Base-by-base conservation (phyloP, 495 filamentous ascomycete genomes). In the Penicillium ucsense region DNA sequence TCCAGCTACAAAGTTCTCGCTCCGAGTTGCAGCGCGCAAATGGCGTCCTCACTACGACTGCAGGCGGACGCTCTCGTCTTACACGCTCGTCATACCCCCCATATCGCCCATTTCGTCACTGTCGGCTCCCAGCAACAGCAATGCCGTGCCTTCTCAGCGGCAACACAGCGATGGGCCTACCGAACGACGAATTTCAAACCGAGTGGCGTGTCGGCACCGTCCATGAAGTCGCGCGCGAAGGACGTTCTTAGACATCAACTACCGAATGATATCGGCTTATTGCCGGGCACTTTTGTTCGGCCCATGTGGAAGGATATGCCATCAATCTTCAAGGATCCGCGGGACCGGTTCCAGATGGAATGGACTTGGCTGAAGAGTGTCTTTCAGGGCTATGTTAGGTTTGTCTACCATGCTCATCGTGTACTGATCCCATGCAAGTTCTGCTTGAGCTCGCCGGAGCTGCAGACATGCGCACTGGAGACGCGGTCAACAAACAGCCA, bases 221-320 rank as follows among this genome's bases (percentile, higher is more conserved):
- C 72, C 54, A 53, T 74, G 55, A 67, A 56, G 43, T 56, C 70
- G 4, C 48, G 59, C 35, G 43, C 54, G 8, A 65, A 57, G 34
- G 56, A 63, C 9, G 42, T 64, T 20, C 37, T 50, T 8, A 47
- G 47, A 6, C 28, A 50, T 2, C 55, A 67, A 8, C 31, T 75
- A 28, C 70, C 68, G 4, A 66, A 72, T 47, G 79, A 83, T 60
- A 56, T 81, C 33, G 79, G 79, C 11, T 36, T 81, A 11, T 59
- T 82, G 40, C 61, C 62, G 33, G 73, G 77, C 54, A 84, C 81
- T 4, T 82, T 81, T 51, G 66, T 85, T 20, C 71, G 69, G 62
- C 81, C 79, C n/a, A 63, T 74, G 8, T 73, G 76, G 64, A 58
- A 54, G 33, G 76, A 80, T 43, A 62, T 74, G 52, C 79, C 81